These are phyloP conservation scores for Carex kokanica DNA, from an alignment of 176 grass and related monocot genomes.

Conservation along the genomic window DNA sequence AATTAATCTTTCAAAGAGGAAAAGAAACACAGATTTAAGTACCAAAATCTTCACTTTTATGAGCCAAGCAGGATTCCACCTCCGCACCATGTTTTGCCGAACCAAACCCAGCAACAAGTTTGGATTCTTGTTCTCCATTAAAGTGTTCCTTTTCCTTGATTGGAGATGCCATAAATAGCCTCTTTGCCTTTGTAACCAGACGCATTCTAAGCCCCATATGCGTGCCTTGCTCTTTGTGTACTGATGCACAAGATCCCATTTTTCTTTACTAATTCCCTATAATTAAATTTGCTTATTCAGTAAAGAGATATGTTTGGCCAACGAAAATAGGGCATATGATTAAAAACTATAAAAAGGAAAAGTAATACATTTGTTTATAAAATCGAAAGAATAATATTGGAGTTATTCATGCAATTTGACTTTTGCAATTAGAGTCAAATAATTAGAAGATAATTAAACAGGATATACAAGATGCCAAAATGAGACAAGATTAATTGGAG, in stretches of 20 bases:
- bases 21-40: conserved; percentile 11
- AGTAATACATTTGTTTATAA: not conserved
- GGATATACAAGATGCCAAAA: not conserved
- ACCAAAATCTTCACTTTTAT: conserved; percentile 56
- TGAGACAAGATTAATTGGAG: not conserved
- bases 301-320: not conserved
- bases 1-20: not conserved
- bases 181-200: conserved; percentile 40
- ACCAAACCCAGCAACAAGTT: conserved; percentile 34
- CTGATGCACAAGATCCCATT: conserved; percentile 88
- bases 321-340: not conserved
- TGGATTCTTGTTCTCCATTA: conserved; percentile 40
- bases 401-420: not conserved
- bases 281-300: conserved; percentile 12
- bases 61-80: conserved; percentile 24
- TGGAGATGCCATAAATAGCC: conserved; percentile 49
- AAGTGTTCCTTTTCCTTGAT: conserved; percentile 41
- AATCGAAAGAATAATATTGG: not conserved
- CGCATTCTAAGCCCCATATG: conserved; percentile 22
- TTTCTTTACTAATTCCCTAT: not conserved
- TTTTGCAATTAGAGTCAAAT: not conserved
- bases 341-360: not conserved
- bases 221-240: conserved; percentile 41
- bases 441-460: not conserved
- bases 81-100: conserved; percentile 29